phyloP scores from a whole-genome alignment of 2,329 filamentous ascomycete genomes.

The Stagonosporopsis tanaceti region DNA sequence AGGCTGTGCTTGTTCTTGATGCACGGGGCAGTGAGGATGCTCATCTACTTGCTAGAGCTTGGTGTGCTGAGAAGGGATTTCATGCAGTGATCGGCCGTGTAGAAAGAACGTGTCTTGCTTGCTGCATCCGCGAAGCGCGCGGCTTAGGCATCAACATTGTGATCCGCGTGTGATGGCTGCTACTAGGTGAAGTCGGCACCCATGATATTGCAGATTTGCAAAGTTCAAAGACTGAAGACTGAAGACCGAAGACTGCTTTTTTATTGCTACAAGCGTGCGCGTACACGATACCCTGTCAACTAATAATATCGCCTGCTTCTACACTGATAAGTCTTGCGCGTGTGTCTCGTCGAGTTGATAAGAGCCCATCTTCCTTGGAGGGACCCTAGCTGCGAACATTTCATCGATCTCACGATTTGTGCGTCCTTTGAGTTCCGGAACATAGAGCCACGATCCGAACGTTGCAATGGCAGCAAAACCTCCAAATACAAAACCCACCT shows the following conservation, averaged over 20 bases:
- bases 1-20: slow-evolving; percentile 54
- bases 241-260: not conserved
- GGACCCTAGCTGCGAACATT: slow-evolving; percentile 42
- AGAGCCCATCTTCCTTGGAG: slow-evolving; percentile 25
- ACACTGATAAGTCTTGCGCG: not conserved
- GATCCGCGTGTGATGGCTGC: slow-evolving; percentile 49
- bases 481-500: slow-evolving; percentile 51
- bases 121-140: slow-evolving; percentile 77
- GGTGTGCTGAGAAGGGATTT: slow-evolving; percentile 77
- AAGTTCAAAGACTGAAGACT: not conserved
- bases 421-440: slow-evolving; percentile 49
- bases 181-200: not conserved
- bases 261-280: not conserved
- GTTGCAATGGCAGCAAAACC: slow-evolving; percentile 41
- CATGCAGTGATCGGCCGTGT: slow-evolving; percentile 75
- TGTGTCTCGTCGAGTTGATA: slow-evolving; percentile 1
- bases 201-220: not conserved
- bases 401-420: slow-evolving; percentile 50
- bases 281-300: slow-evolving; percentile 12
- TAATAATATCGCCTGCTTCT: not conserved
- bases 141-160: slow-evolving; percentile 74
- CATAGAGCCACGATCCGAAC: slow-evolving; percentile 44
- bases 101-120: slow-evolving; percentile 74
- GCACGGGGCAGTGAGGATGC: slow-evolving; percentile 68
- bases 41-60: slow-evolving; percentile 74